Base-by-base conservation (phyloP, 139 green algal genomes). In the Volvox africanus region DNA sequence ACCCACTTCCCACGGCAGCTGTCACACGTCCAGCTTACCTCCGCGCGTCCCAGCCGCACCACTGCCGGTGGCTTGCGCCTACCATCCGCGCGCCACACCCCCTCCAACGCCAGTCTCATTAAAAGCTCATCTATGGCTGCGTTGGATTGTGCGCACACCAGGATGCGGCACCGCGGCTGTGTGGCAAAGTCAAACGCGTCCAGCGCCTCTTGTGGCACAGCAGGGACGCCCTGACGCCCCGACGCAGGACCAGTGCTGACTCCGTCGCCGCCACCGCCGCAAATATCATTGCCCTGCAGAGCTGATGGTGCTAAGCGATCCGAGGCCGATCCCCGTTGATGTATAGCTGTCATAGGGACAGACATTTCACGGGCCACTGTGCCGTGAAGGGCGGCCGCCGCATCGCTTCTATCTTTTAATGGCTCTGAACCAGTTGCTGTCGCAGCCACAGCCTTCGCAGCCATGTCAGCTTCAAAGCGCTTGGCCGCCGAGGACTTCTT, bases 141-240 rank as follows among this genome's bases (percentile, higher is more conserved):
- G 76, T 97, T 97, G 86, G 88, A 95, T 88, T 97, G 96, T 17
- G 96, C 96, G 84, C 96, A 97, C 28, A 98, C 95, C n/a, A 98
- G 94, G 36, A 98, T 91, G 1, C 94, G 93, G 26, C 90, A 76
- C 24, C 84, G 79, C 12, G 93, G 91, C 73, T 82, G 73, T 3
- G 30, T 61, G 61, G 85, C 83, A 16, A 92, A 65, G 33, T 86
- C 36, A 36, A 93, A 87, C 11, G 89, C 80, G 22, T 88, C 88
- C 36, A 87, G 79, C 12, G 69, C 87, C 35, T 68, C 88, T 62
- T 88, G 68, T 2, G 44, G 69, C 0, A 71, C 85, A 24, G 24
- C 24, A 32, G 61, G 81, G 17, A 6, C 17, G 3, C 61, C 32
- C n/a, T 61, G 18, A 67, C 86, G 76, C 44, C 28, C 61, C 30